Percentiles rank a stretch among this genome's conserved stretches.
phyloP scores from a whole-genome alignment of 2,329 filamentous ascomycete species.

The Fusarium avenaceum region DNA sequence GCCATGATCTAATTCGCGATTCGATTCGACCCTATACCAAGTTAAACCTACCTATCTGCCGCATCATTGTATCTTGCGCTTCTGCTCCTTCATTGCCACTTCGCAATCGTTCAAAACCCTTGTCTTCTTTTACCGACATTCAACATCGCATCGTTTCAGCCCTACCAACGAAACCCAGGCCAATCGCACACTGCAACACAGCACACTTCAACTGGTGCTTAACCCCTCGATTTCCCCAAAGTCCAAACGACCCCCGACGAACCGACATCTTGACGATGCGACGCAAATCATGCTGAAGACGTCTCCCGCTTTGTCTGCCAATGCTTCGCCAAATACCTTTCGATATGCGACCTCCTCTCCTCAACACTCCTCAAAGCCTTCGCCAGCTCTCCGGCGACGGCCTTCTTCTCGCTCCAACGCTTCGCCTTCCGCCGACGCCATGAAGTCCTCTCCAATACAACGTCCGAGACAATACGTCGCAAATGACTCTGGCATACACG shows the following conservation, averaged over 20 bases:
- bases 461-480: constrained; percentile 45
- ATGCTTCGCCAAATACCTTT: constrained; percentile 65
- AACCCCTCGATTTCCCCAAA: constrained; percentile 32
- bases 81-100: constrained; percentile 26
- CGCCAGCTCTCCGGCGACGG: constrained; percentile 47
- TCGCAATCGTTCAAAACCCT: constrained; percentile 30
- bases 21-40: constrained; percentile 41
- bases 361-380: constrained; percentile 46
- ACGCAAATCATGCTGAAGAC: constrained; percentile 71
- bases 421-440: constrained; percentile 40
- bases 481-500: constrained; percentile 43
- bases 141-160: constrained; percentile 27
- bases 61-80: constrained; percentile 29
- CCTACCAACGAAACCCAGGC: constrained; percentile 11
- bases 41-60: constrained; percentile 13
- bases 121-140: constrained; percentile 29
- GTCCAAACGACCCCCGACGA: constrained; percentile 32
- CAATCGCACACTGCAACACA: constrained; percentile 19
- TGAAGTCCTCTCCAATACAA: constrained; percentile 49
- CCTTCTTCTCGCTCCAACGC: constrained; percentile 44
- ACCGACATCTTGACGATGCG: constrained; percentile 58
- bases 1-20: constrained; percentile 49
- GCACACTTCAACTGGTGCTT: constrained; percentile 30
- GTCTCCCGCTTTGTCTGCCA: constrained; percentile 66
- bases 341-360: constrained; percentile 52